These are phyloP conservation scores for Globisporangium takayamanum DNA, from an alignment of 352 stramenopile species.

Conservation along the genomic window DNA sequence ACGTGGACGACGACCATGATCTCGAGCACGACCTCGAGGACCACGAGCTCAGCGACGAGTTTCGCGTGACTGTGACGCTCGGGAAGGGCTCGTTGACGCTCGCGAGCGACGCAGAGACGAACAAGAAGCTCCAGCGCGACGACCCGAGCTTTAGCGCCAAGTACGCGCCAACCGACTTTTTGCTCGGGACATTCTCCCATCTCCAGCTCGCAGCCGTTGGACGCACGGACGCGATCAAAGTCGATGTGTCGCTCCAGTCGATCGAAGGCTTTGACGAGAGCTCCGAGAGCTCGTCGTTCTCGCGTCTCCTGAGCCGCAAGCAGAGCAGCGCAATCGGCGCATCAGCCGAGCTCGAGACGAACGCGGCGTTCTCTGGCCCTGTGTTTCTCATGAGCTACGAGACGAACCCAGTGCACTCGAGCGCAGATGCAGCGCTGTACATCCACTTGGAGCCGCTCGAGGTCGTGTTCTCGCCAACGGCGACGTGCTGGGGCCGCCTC, in stretches of 20 bases:
- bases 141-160: slow-evolving; percentile 56
- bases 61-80: slow-evolving; percentile 64
- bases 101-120: slow-evolving; percentile 68
- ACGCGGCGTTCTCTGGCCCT: slow-evolving; percentile 54
- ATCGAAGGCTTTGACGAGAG: slow-evolving; percentile 86
- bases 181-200: slow-evolving; percentile 72
- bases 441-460: slow-evolving; percentile 84
- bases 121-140: slow-evolving; percentile 50
- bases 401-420: slow-evolving; percentile 58
- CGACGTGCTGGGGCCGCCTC: slow-evolving; percentile 72
- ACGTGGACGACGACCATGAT: not conserved
- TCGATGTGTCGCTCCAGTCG: slow-evolving; percentile 81
- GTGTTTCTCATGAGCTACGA: slow-evolving; percentile 85
- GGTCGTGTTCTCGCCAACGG: slow-evolving; percentile 82
- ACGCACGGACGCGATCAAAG: slow-evolving; percentile 60
- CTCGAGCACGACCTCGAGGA: slow-evolving; percentile 15
- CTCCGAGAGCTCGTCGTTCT: slow-evolving; percentile 78
- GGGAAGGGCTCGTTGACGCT: slow-evolving; percentile 72
- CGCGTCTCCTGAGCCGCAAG: slow-evolving; percentile 69
- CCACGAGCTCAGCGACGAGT: slow-evolving; percentile 43
- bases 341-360: slow-evolving; percentile 32
- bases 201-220: slow-evolving; percentile 67
- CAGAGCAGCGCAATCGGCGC: slow-evolving; percentile 21
- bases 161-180: slow-evolving; percentile 70
- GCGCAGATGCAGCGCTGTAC: slow-evolving; percentile 66